phyloP scores from a whole-genome alignment of 768 basidiomycete genomes.

The Leccinum boreale region DNA sequence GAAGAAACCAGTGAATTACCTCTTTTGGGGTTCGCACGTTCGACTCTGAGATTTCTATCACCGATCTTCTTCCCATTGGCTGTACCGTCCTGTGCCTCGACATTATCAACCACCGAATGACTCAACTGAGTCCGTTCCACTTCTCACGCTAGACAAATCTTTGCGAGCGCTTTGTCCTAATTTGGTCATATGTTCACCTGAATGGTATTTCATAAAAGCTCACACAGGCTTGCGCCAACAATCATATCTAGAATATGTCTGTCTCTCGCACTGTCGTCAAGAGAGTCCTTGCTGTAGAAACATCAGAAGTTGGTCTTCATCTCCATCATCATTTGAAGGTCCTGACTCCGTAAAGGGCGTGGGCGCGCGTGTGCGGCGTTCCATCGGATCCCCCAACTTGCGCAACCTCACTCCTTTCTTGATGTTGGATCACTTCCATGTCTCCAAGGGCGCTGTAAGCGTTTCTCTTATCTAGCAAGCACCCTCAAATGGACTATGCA shows the following conservation, averaged over 20 bases:
- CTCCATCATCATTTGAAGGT: not conserved
- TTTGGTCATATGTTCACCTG: too few relatives aligned
- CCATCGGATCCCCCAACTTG: slow-evolving; percentile 73
- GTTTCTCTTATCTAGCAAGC: not conserved
- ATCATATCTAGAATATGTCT: slow-evolving; percentile 7
- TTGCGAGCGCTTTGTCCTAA: too few relatives aligned
- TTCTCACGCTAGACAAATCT: too few relatives aligned
- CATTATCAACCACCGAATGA: too few relatives aligned
- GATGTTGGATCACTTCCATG: slow-evolving; percentile 83
- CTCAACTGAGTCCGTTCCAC: too few relatives aligned
- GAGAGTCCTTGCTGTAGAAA: slow-evolving; percentile 74
- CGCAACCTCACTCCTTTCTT: slow-evolving; percentile 89
- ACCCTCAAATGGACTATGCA: slow-evolving; percentile 21
- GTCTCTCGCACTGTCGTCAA: slow-evolving; percentile 69
- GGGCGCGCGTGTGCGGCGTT: slow-evolving; percentile 80
- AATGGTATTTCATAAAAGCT: too few relatives aligned
- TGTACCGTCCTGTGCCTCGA: too few relatives aligned
- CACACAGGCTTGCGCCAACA: too few relatives aligned
- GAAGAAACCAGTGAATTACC: slow-evolving; percentile 8
- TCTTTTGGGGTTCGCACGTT: slow-evolving; percentile 27
- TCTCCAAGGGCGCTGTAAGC: slow-evolving; percentile 64
- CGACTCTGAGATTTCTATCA: slow-evolving; percentile 1
- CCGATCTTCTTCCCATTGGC: not conserved
- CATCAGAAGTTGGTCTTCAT: slow-evolving; percentile 51
- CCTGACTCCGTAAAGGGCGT: slow-evolving; percentile 50